Base-by-base conservation (phyloP, 768 basidiomycete species). In the Kwoniella dejecticola region DNA sequence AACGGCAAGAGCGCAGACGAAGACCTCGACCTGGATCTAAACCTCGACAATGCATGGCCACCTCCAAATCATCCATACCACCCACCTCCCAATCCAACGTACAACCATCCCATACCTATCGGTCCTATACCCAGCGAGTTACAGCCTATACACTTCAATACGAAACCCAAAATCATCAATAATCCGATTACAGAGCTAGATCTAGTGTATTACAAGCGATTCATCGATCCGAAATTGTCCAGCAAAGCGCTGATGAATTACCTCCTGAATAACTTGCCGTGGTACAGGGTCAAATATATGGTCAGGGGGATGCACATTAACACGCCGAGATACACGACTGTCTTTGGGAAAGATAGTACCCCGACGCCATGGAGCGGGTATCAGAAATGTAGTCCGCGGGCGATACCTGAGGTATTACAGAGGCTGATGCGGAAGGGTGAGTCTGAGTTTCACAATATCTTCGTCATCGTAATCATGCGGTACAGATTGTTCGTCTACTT, bases 331-430 rank as follows among this genome's bases (percentile, higher is more conserved):
- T 77, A 64, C 38, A 77, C 76, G 7, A 76, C 76, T 1, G 76
- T 77, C 2, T 77, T 74, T 64, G 76, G 76, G n/a, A 76, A 76
- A 33, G 76, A 77, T 56, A 38, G 57, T 21, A 75, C 72, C 5
- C 49, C 61, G 3, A 59, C 55, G 8, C 61, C 63, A 3, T 70
- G 68, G 69, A 62, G 60, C 29, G 67, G 64, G 17, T 79, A 79
- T 57, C 63, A 66, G 44, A 76, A 70, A 29, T 63, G 60, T 21
- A 63, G 52, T 30, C 78, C 78, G 1, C 56, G 78, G 5, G 72
- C 72, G 19, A 75, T 79, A 17, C 78, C 78, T 1, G 62, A 66
- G 26, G 67, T 75, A 13, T 66, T 79, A 23, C 56, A 69, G 5
- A 23, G 56, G 11, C 56, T 79, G 44, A 72, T 70, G 71, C 50